Conservation (phyloP, 805 yeast genomes). For the Torulaspora quercuum region DNA sequence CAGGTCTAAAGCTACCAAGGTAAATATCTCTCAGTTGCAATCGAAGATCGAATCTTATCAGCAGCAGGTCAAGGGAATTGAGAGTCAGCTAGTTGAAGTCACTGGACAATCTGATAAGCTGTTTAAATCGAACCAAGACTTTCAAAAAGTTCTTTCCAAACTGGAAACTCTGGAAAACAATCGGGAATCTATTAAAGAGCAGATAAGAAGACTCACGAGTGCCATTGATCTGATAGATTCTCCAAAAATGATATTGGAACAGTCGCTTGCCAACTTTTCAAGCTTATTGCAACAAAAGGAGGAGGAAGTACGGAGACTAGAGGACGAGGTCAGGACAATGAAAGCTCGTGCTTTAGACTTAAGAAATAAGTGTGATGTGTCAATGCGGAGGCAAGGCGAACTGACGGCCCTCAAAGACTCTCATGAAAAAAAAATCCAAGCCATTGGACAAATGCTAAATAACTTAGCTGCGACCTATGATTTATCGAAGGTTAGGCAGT, state of each 20-base stretch:
- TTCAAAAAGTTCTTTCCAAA: slow-evolving; percentile 65
- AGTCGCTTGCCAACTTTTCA: slow-evolving; percentile 44
- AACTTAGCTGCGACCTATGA: slow-evolving; percentile 3
- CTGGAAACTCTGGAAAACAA: slow-evolving; percentile 55
- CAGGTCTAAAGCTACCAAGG: slow-evolving; percentile 58
- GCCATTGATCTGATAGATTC: slow-evolving; percentile 29
- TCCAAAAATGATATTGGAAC: slow-evolving; percentile 40
- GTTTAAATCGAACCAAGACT: slow-evolving; percentile 76
- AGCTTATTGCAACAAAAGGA: slow-evolving; percentile 31
- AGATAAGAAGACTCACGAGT: slow-evolving; percentile 45
- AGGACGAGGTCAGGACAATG: slow-evolving; percentile 20
- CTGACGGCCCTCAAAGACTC: slow-evolving; percentile 43
- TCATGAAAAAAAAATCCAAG: slow-evolving; percentile 20
- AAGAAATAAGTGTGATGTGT: slow-evolving; percentile 37
- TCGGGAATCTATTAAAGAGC: slow-evolving; percentile 45
- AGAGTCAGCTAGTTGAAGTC: slow-evolving; percentile 47
- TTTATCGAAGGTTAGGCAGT: not conserved
- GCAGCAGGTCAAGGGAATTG: slow-evolving; percentile 48
- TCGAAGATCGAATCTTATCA: slow-evolving; percentile 44
- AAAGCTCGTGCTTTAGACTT: slow-evolving; percentile 27
- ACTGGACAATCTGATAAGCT: slow-evolving; percentile 59
- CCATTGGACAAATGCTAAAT: slow-evolving; percentile 8
- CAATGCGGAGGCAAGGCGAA: slow-evolving; percentile 54
- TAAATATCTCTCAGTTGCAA: slow-evolving; percentile 45
- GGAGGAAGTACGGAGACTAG: slow-evolving; percentile 28